phyloP scores from a whole-genome alignment of 2,329 filamentous ascomycete species.

The Zopfia rhizophila region DNA sequence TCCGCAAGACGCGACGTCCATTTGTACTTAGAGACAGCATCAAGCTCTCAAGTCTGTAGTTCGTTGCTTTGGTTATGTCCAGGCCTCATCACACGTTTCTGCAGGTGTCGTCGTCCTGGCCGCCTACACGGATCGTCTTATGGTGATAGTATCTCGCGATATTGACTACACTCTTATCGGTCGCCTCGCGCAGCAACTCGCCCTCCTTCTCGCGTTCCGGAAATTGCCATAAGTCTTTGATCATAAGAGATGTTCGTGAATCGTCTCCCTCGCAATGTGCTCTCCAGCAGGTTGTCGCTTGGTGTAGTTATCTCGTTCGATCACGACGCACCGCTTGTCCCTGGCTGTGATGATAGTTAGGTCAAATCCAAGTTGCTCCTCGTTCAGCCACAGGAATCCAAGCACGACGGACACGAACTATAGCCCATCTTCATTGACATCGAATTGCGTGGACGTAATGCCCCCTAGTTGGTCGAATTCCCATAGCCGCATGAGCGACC shows the following conservation, averaged over 20 bases:
- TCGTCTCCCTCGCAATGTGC: slow-evolving; percentile 51
- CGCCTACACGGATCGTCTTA: slow-evolving; percentile 52
- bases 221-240: slow-evolving; percentile 61
- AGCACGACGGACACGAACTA: slow-evolving; percentile 56
- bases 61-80: slow-evolving; percentile 45
- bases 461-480: slow-evolving; percentile 59
- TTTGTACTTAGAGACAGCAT: slow-evolving; percentile 31
- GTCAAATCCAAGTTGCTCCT: slow-evolving; percentile 57
- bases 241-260: slow-evolving; percentile 47
- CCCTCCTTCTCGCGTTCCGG: slow-evolving; percentile 56
- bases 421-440: slow-evolving; percentile 57
- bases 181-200: slow-evolving; percentile 51
- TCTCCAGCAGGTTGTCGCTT: slow-evolving; percentile 35
- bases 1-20: slow-evolving; percentile 25
- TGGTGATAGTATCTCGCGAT: slow-evolving; percentile 57
- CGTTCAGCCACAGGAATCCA: slow-evolving; percentile 56
- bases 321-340: slow-evolving; percentile 52
- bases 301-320: slow-evolving; percentile 45
- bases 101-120: slow-evolving; percentile 47
- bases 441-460: slow-evolving; percentile 57
- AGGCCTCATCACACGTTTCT: slow-evolving; percentile 44
- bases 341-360: slow-evolving; percentile 52
- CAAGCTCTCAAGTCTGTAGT: slow-evolving; percentile 41
- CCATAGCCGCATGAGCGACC: slow-evolving; percentile 59
- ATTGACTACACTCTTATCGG: slow-evolving; percentile 49